phyloP scores from a whole-genome alignment of 2,329 filamentous ascomycete species.

The Colletotrichum higginsianum region DNA sequence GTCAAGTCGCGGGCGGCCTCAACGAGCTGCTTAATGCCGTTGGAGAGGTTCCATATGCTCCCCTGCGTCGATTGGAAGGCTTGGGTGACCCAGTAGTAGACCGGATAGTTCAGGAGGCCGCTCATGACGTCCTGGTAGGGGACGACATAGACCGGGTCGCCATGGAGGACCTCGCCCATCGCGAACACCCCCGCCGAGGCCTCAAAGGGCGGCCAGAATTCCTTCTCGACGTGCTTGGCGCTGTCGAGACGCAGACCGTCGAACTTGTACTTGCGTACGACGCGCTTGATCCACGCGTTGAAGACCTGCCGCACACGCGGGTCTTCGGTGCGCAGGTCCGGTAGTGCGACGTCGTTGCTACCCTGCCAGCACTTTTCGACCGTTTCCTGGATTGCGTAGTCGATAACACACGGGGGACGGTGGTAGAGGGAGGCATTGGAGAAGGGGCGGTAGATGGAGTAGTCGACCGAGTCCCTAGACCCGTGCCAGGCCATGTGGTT shows the following conservation, averaged over 20 bases:
- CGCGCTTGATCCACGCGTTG: constrained; percentile 70
- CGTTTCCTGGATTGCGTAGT: constrained; percentile 67
- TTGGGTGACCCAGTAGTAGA: constrained; percentile 58
- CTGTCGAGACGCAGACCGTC: constrained; percentile 75
- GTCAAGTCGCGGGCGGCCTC: constrained; percentile 31
- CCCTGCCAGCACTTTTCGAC: constrained; percentile 65
- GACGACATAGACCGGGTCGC: constrained; percentile 64
- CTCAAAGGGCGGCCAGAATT: constrained; percentile 70
- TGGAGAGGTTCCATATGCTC: constrained; percentile 54
- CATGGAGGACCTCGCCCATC: constrained; percentile 73
- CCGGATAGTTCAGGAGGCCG: constrained; percentile 74
- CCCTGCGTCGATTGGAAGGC: constrained; percentile 51
- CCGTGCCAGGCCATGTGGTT: constrained; percentile 65
- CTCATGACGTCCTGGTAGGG: constrained; percentile 69
- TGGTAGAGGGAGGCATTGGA: constrained; percentile 73
- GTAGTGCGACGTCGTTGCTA: constrained; percentile 67
- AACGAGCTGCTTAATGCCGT: constrained; percentile 45
- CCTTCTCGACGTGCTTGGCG: constrained; percentile 72
- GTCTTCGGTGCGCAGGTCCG: constrained; percentile 73
- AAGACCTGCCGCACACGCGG: constrained; percentile 64
- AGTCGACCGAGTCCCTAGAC: constrained; percentile 64
- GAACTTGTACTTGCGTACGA: constrained; percentile 74
- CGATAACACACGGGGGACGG: constrained; percentile 65
- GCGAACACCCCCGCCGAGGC: constrained; percentile 70
- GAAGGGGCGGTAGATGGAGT: constrained; percentile 55